These are phyloP conservation scores for Zangia roseola DNA, from an alignment of 768 basidiomycete species.

Conservation along the genomic window DNA sequence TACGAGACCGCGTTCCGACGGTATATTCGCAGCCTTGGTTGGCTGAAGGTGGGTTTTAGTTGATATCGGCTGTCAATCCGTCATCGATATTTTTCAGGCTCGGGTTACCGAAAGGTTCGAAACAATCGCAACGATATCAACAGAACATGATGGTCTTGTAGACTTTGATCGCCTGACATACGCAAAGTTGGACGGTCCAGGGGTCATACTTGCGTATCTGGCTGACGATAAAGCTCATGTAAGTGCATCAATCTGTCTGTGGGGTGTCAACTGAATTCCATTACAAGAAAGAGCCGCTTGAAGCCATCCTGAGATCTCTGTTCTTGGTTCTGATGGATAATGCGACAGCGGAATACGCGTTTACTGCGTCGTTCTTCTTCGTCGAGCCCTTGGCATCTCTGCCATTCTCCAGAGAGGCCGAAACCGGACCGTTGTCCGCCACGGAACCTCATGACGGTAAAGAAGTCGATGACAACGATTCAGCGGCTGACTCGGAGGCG, in stretches of 20 bases:
- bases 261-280: conserved; percentile 12
- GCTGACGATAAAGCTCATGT: conserved; percentile 88
- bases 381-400: conserved; percentile 24
- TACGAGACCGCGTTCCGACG: conserved; percentile 95
- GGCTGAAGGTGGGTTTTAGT: conserved; percentile 59
- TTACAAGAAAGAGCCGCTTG: conserved; percentile 73
- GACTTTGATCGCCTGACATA: conserved; percentile 60
- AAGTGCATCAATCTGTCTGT: conserved; percentile 30
- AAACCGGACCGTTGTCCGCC: conserved; percentile 34
- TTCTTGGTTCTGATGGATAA: conserved; percentile 94
- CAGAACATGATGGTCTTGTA: conserved; percentile 40
- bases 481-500: conserved; percentile 51
- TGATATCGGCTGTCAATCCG: neutral
- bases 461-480: conserved; percentile 40
- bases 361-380: conserved; percentile 82
- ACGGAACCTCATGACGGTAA: conserved; percentile 44
- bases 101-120: conserved; percentile 71
- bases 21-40: conserved; percentile 79
- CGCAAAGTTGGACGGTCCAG: conserved; percentile 76
- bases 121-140: conserved; percentile 49
- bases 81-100: conserved; percentile 40
- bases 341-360: conserved; percentile 87
- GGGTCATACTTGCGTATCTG: conserved; percentile 81
- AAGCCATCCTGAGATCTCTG: conserved; percentile 82
- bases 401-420: conserved; percentile 35